phyloP scores from a whole-genome alignment of 352 stramenopile species.

The Phytopythium oedochilum region DNA sequence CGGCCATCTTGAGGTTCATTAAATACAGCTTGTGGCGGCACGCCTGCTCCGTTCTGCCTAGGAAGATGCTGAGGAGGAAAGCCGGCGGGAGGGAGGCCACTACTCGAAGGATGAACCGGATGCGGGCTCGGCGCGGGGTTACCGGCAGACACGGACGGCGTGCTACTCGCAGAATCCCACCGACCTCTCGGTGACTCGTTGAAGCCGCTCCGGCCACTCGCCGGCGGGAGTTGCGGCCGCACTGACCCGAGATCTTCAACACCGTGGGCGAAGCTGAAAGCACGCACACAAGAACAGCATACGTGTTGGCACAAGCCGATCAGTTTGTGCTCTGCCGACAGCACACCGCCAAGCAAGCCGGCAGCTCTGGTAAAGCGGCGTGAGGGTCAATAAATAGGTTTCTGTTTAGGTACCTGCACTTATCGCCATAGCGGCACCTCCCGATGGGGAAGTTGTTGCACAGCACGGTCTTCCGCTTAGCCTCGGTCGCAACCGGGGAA shows the following conservation, averaged over 20 bases:
- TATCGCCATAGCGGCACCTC: slow-evolving; percentile 79
- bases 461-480: slow-evolving; percentile 67
- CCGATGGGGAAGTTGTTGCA: slow-evolving; percentile 70
- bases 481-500: slow-evolving; percentile 34
- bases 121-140: neutral
- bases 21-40: slow-evolving; percentile 39
- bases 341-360: neutral
- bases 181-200: slow-evolving; percentile 17
- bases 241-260: slow-evolving; percentile 52
- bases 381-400: slow-evolving; percentile 1
- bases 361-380: neutral
- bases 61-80: slow-evolving; percentile 23
- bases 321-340: slow-evolving; percentile 15
- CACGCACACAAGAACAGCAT: slow-evolving; percentile 19
- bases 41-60: slow-evolving; percentile 51
- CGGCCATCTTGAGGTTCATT: slow-evolving; percentile 58
- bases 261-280: slow-evolving; percentile 72
- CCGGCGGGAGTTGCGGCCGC: slow-evolving; percentile 3
- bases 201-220: neutral
- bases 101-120: slow-evolving; percentile 3
- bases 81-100: neutral
- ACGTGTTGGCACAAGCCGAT: slow-evolving; percentile 13
- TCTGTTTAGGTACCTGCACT: slow-evolving; percentile 61
- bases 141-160: neutral
- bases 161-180: slow-evolving; percentile 17